Evolutionary conservation across 1,284 basidiomycete species (phyloP).

Genomic region (Xanthoconium separans): DNA sequence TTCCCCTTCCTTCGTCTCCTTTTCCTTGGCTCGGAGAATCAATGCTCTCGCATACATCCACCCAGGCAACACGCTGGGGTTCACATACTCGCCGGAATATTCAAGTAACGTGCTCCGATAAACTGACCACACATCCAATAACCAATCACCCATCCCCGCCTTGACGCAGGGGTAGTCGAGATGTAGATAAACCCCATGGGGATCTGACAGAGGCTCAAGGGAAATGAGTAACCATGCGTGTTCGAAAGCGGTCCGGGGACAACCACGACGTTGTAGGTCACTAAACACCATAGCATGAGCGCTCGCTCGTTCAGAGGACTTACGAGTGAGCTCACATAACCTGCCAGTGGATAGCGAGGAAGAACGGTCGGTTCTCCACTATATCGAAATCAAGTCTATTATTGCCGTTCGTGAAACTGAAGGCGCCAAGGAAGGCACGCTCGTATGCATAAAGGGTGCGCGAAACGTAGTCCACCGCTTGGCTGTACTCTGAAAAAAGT

Average conservation of each 20-base stretch:
- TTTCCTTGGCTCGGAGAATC: constrained; percentile 61
- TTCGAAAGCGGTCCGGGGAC: constrained; percentile 85
- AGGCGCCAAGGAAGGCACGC: constrained; percentile 79
- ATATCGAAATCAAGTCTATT: constrained; percentile 85
- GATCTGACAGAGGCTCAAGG: constrained; percentile 82
- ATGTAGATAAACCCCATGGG: constrained; percentile 82
- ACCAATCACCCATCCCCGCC: constrained; percentile 76
- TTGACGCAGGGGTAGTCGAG: constrained; percentile 84
- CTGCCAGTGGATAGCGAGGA: constrained; percentile 77
- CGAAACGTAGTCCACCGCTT: constrained; percentile 83
- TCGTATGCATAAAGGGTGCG: constrained; percentile 89
- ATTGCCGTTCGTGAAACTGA: constrained; percentile 76
- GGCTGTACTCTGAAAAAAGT: constrained; percentile 63
- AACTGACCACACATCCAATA: constrained; percentile 63
- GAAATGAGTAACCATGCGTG: constrained; percentile 80
- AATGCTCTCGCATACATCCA: constrained; percentile 80
- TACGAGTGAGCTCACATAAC: constrained; percentile 52
- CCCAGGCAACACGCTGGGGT: constrained; percentile 71
- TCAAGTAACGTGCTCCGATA: constrained; percentile 16
- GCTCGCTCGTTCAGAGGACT: neutral
- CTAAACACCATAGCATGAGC: constrained; percentile 36
- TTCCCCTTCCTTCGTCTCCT: constrained; percentile 45
- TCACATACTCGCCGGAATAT: constrained; percentile 37
- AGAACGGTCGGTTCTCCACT: constrained; percentile 86
- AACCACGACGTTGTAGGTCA: constrained; percentile 84